Evolutionary conservation across 2,329 filamentous ascomycete species (phyloP).

Genomic region (Tolypocladium pustulatum): DNA sequence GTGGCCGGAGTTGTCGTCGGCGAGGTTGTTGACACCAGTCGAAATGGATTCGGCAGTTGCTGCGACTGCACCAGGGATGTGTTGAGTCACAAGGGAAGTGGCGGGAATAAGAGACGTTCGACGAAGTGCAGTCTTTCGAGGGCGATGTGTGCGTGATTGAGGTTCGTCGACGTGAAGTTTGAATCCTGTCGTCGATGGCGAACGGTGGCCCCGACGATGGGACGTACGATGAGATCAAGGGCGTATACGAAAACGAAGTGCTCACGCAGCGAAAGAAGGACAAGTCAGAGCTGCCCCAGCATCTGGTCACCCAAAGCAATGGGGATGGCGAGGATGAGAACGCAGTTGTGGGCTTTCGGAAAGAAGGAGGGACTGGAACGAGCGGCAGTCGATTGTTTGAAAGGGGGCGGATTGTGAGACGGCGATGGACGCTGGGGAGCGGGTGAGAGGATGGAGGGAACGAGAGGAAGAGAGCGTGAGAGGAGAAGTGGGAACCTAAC

Average conservation of each 20-base stretch:
- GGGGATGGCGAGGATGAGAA: slow-evolving; percentile 2
- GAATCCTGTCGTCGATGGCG: background rate
- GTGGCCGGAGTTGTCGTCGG: background rate
- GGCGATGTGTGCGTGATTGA: background rate
- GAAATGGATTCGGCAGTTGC: background rate
- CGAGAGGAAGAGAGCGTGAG: slow-evolving; percentile 1
- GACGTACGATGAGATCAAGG: background rate
- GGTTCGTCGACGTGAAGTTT: background rate
- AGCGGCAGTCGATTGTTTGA: slow-evolving; percentile 27
- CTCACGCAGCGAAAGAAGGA: background rate
- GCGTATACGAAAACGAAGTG: background rate
- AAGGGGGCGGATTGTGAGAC: slow-evolving; percentile 21
- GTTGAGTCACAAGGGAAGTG: background rate
- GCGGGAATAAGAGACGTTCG: background rate
- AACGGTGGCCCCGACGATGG: background rate
- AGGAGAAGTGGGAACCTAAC: background rate
- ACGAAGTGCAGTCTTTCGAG: background rate
- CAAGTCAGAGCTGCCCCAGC: background rate
- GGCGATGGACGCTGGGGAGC: slow-evolving; percentile 10
- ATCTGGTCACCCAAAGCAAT: background rate
- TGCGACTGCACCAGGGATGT: background rate
- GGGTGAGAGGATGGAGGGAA: slow-evolving; percentile 2
- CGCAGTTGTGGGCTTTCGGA: slow-evolving; percentile 16
- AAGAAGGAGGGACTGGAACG: slow-evolving; percentile 31
- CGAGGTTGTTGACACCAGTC: background rate